Conservation (phyloP, 768 basidiomycete species). For the Naganishia randhawae region DNA sequence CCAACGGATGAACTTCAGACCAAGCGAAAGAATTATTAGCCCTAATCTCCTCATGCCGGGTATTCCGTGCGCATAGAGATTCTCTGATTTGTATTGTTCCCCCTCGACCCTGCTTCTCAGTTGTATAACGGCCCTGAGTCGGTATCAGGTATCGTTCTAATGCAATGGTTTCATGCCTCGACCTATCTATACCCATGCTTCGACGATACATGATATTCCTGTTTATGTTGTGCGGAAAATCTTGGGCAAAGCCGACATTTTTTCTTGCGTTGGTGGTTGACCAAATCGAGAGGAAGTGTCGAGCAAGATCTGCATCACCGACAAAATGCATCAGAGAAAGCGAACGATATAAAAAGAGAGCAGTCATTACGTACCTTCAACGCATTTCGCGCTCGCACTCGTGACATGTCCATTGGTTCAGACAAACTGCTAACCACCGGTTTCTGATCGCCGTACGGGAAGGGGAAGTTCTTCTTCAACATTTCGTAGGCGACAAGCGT, state of each 20-base stretch:
- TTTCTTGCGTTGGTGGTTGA: constrained; percentile 32
- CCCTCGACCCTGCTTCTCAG: too few species aligned
- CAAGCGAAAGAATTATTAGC: too few species aligned
- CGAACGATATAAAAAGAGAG: background rate
- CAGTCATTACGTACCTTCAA: constrained; percentile 58
- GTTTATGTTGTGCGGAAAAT: constrained; percentile 22
- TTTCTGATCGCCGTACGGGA: constrained; percentile 31
- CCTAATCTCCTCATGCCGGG: background rate
- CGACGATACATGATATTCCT: background rate
- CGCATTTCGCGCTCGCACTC: constrained; percentile 87
- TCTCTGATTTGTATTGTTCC: too few species aligned
- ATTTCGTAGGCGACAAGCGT: constrained; percentile 42
- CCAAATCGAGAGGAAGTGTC: constrained; percentile 48
- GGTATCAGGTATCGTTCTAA: background rate
- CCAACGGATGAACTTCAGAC: background rate
- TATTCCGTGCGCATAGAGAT: background rate
- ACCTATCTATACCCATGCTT: background rate
- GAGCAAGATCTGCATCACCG: constrained; percentile 36
- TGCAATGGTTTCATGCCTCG: background rate
- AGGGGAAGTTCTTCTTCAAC: constrained; percentile 44
- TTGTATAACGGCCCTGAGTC: background rate
- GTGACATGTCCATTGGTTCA: constrained; percentile 81
- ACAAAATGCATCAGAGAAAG: background rate
- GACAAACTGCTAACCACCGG: constrained; percentile 63
- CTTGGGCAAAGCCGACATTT: constrained; percentile 35